Evolutionary conservation across 129 eudicot species (phyloP).

Genomic region (Erigeron canadensis): DNA sequence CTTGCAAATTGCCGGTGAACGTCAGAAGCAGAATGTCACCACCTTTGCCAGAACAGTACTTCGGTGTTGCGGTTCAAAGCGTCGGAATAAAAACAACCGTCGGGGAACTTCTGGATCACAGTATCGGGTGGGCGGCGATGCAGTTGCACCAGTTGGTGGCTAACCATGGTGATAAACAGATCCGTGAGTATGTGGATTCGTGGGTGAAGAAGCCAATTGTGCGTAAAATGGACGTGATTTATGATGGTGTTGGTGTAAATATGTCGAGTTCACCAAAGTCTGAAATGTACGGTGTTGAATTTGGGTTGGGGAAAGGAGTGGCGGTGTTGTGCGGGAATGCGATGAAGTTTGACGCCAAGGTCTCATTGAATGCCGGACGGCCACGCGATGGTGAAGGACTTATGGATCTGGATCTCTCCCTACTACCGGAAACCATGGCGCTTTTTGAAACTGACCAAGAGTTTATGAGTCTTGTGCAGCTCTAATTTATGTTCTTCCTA

Average conservation of each 20-base stretch:
- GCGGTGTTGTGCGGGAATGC: slow-evolving; percentile 24
- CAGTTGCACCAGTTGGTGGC: slow-evolving; percentile 20
- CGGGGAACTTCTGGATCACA: slow-evolving; percentile 10
- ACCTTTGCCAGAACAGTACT: slow-evolving; percentile 42
- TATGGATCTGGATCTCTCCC: slow-evolving; percentile 43
- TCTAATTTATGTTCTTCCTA: slow-evolving; percentile 9
- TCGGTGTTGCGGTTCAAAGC: slow-evolving; percentile 30
- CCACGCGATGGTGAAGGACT: slow-evolving; percentile 37
- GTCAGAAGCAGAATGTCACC: slow-evolving; percentile 45
- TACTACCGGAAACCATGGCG: slow-evolving; percentile 37
- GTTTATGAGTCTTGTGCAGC: slow-evolving; percentile 27
- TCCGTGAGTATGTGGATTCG: not conserved
- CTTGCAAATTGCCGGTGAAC: slow-evolving; percentile 24
- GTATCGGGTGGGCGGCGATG: slow-evolving; percentile 18
- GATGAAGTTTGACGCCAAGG: slow-evolving; percentile 21
- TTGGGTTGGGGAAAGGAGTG: slow-evolving; percentile 25
- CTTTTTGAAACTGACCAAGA: slow-evolving; percentile 41
- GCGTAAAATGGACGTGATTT: not conserved
- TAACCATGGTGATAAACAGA: slow-evolving; percentile 15
- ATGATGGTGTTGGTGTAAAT: slow-evolving; percentile 4
- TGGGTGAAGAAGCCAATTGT: slow-evolving; percentile 22
- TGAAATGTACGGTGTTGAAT: slow-evolving; percentile 19
- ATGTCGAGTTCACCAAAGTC: slow-evolving; percentile 20
- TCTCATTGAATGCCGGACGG: slow-evolving; percentile 14
- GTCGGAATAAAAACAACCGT: not conserved